These are phyloP conservation scores for Didymella pinodella DNA, from an alignment of 2,329 filamentous ascomycete species.

Conservation along the genomic window DNA sequence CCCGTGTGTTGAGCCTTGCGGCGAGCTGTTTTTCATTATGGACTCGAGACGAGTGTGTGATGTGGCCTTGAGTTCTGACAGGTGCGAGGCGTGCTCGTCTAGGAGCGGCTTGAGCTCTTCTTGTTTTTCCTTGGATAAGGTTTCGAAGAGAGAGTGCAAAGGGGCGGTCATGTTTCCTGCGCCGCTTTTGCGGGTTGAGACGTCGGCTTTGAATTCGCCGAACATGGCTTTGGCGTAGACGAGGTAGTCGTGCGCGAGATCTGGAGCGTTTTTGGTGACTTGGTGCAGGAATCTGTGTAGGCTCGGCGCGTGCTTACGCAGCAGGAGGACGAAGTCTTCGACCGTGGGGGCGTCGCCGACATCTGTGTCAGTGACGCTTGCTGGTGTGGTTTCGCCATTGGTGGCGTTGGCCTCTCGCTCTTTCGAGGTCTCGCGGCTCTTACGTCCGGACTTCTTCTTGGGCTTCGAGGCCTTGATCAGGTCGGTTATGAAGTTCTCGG, in stretches of 20 bases:
- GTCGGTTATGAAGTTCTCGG: conserved; percentile 74
- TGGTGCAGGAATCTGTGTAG: conserved; percentile 76
- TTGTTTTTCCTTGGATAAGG: conserved; percentile 60
- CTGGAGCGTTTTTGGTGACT: conserved; percentile 71
- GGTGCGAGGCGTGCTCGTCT: conserved; percentile 68
- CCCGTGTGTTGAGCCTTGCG: conserved; percentile 59
- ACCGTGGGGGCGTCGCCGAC: conserved; percentile 62
- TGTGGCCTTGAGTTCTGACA: conserved; percentile 62
- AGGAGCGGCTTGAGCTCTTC: conserved; percentile 60
- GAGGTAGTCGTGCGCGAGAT: conserved; percentile 67
- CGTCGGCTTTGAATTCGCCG: conserved; percentile 61
- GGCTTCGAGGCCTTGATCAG: conserved; percentile 66
- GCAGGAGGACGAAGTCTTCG: conserved; percentile 73
- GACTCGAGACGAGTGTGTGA: conserved; percentile 64
- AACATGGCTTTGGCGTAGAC: conserved; percentile 67
- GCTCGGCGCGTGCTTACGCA: conserved; percentile 69
- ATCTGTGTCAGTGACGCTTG: conserved; percentile 34
- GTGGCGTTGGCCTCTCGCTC: conserved; percentile 34
- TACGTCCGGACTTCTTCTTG: conserved; percentile 42
- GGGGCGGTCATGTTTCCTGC: conserved; percentile 55
- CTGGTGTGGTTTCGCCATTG: conserved; percentile 24
- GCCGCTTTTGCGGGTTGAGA: conserved; percentile 32
- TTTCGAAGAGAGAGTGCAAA: conserved; percentile 54
- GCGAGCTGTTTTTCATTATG: conserved; percentile 56
- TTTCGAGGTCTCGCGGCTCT: conserved; percentile 32